Percentiles rank a stretch among this genome's conserved stretches.
phyloP scores from a whole-genome alignment of 257 asterid genomes.

The Avicennia marina region DNA sequence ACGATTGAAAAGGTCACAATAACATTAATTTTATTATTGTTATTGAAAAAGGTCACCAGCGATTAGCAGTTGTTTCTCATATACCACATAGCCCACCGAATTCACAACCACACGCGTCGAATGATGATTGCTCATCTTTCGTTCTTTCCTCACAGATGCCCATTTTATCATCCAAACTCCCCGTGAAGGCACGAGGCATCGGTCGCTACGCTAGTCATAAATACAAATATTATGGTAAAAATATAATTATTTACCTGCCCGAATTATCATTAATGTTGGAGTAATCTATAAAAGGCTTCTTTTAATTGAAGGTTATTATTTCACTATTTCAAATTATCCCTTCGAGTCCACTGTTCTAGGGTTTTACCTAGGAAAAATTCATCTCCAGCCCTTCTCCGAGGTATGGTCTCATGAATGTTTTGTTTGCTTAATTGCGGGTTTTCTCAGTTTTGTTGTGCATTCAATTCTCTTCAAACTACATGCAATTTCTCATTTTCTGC shows the following conservation, averaged over 20 bases:
- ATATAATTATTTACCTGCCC: not conserved
- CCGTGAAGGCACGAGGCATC: constrained; percentile 8
- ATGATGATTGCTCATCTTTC: not conserved
- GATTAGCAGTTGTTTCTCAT: too few species aligned
- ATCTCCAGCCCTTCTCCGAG: constrained; percentile 2
- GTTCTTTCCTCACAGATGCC: not conserved
- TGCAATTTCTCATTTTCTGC: not conserved
- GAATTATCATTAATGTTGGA: constrained; percentile 10
- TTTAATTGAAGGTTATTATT: not conserved
- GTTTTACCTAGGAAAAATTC: constrained; percentile 5
- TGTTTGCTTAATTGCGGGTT: not conserved
- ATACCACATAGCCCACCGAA: not conserved
- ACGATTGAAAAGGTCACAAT: too few species aligned
- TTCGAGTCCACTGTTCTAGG: not conserved
- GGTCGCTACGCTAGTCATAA: constrained; percentile 16
- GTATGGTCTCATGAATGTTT: not conserved
- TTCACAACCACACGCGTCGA: not conserved
- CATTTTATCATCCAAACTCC: not conserved
- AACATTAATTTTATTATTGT: too few species aligned
- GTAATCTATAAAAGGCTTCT: not conserved
- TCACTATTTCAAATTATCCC: not conserved
- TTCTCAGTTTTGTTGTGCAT: not conserved
- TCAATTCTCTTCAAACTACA: not conserved
- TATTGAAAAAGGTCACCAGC: not conserved
- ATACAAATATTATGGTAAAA: too few species aligned